These are phyloP conservation scores for Erigeron philadelphicus DNA, from an alignment of 140 eudicot species.

Conservation along the genomic window DNA sequence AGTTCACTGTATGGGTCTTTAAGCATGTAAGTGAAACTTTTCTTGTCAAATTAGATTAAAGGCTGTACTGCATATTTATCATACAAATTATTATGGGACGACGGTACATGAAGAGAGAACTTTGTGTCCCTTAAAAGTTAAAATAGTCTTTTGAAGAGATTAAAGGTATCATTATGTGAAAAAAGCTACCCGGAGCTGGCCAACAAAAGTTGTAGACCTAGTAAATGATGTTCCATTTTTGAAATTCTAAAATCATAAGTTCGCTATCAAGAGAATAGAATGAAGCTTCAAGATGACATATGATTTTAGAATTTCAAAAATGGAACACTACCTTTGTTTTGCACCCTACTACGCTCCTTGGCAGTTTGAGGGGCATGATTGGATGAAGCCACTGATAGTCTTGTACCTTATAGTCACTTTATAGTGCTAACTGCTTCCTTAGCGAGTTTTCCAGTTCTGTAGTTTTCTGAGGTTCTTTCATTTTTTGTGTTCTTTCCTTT, in stretches of 20 bases:
- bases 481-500: not conserved
- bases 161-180: not conserved
- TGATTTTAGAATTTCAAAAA: no score
- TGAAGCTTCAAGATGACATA: conserved; percentile 16
- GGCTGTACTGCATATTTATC: conserved; percentile 10
- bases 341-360: no score
- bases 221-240: conserved; percentile 15
- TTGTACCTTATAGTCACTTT: conserved; percentile 4
- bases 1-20: conserved; percentile 93
- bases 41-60: conserved; percentile 9
- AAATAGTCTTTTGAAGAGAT: conserved; percentile 6
- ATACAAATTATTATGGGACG: conserved; percentile 14
- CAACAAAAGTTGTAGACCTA: conserved; percentile 12
- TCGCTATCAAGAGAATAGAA: not conserved
- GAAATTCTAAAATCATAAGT: conserved; percentile 3
- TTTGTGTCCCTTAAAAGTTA: conserved; percentile 1
- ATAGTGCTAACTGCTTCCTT: not conserved
- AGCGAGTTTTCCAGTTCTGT: no score
- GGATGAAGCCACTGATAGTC: not conserved
- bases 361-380: not conserved
- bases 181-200: conserved; percentile 1
- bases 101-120: not conserved
- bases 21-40: conserved; percentile 69
- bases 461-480: no score
- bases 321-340: not conserved